Conservation (phyloP, 306 rosid genomes). For the Rosa lucieae region DNA sequence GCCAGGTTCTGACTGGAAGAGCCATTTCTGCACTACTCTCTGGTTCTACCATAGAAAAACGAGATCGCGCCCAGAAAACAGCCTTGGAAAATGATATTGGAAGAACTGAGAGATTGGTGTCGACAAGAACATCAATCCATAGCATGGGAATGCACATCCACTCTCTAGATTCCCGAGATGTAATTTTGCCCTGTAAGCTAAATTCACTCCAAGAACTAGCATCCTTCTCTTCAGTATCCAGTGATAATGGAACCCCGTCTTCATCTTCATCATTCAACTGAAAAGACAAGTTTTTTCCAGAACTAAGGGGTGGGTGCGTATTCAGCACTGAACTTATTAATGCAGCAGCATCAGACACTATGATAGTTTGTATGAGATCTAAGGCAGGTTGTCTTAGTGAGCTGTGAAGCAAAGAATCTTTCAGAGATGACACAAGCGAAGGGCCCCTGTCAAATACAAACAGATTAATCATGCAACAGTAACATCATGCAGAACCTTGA, state of each 20-base stretch:
- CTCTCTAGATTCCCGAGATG: slow-evolving; percentile 58
- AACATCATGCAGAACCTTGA: slow-evolving; percentile 20
- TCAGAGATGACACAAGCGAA: slow-evolving; percentile 82
- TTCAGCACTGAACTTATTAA: slow-evolving; percentile 56
- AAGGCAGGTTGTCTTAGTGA: slow-evolving; percentile 96
- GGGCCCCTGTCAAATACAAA: slow-evolving; percentile 81
- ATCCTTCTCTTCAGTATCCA: slow-evolving; percentile 52
- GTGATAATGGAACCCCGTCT: slow-evolving; percentile 34
- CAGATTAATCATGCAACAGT: slow-evolving; percentile 30
- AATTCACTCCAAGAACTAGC: slow-evolving; percentile 72
- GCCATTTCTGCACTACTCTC: slow-evolving; percentile 55
- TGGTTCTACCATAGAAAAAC: slow-evolving; percentile 75
- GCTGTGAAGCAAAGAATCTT: slow-evolving; percentile 86
- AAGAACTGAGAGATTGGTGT: slow-evolving; percentile 60
- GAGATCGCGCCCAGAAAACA: slow-evolving; percentile 93
- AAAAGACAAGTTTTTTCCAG: slow-evolving; percentile 33
- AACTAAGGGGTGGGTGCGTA: slow-evolving; percentile 36
- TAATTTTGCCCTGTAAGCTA: slow-evolving; percentile 56
- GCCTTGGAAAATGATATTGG: slow-evolving; percentile 90
- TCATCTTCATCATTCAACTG: slow-evolving; percentile 55
- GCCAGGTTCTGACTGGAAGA: slow-evolving; percentile 74
- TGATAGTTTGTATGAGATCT: slow-evolving; percentile 80
- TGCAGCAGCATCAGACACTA: slow-evolving; percentile 89
- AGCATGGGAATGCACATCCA: slow-evolving; percentile 99
- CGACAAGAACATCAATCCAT: slow-evolving; percentile 82